Conservation (phyloP, 2,329 filamentous ascomycete genomes). For the Penicillium sp. region DNA sequence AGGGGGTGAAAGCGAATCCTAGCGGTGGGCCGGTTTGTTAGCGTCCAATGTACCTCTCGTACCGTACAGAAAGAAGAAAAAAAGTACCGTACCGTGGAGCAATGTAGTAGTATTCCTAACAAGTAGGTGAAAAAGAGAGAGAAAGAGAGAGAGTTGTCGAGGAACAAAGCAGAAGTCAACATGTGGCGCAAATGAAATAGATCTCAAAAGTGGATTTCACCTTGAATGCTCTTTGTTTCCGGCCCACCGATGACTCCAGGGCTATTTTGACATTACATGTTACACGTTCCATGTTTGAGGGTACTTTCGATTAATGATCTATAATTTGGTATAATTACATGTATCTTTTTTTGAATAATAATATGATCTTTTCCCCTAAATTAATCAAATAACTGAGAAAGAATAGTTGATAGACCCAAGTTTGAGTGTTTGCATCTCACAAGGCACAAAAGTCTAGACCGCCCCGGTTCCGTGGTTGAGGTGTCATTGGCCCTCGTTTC, state of each 20-base stretch:
- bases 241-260: background rate
- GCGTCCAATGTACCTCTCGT: background rate
- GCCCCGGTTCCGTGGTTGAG: slow-evolving; percentile 20
- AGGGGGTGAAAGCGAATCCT: slow-evolving; percentile 9
- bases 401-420: no score
- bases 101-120: no score
- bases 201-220: background rate
- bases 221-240: background rate
- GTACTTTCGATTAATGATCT: background rate
- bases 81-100: no score
- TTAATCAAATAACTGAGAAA: background rate
- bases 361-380: no score
- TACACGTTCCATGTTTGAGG: background rate
- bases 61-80: no score
- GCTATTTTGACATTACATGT: background rate
- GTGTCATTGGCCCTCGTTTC: slow-evolving; percentile 7
- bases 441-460: slow-evolving; percentile 19
- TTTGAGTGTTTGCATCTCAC: no score
- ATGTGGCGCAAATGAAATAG: background rate
- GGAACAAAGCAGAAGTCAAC: background rate
- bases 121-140: no score
- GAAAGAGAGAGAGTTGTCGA: background rate
- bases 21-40: slow-evolving; percentile 21
- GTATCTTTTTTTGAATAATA: background rate
- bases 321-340: background rate